Conservation (phyloP, 139 green algal genomes). For the Dunaliella sp. region DNA sequence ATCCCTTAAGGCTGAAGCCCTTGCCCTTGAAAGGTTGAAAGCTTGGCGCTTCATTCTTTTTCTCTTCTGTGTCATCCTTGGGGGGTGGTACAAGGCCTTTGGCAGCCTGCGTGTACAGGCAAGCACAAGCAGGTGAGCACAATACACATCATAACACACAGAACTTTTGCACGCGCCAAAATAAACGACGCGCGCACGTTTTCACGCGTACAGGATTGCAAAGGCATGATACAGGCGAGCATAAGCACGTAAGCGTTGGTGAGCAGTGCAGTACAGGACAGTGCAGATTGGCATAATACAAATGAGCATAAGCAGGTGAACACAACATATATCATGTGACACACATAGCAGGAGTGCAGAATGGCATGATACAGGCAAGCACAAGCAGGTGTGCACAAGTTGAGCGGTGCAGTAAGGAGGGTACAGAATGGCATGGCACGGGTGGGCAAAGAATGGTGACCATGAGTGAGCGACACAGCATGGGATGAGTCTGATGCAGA, state of each 20-base stretch:
- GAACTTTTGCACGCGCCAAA: no score
- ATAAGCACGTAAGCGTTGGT: neutral
- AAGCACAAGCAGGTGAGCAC: no score
- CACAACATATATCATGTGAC: no score
- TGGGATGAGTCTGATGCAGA: no score
- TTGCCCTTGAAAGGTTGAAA: conserved; percentile 70
- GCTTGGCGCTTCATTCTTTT: conserved; percentile 42
- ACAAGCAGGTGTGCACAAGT: no score
- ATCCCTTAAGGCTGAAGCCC: conserved; percentile 38
- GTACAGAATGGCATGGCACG: no score
- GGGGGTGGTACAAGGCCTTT: conserved; percentile 28
- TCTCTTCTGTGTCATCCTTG: conserved; percentile 18
- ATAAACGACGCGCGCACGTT: no score
- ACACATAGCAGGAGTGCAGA: no score
- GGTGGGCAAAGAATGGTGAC: neutral
- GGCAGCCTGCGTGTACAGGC: neutral
- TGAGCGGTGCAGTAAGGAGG: no score
- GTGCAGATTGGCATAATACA: neutral
- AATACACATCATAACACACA: neutral
- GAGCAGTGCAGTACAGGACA: neutral
- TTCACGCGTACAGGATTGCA: neutral
- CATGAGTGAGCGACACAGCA: no score
- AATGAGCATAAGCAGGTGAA: no score
- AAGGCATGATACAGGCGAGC: neutral
- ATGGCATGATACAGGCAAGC: no score